Percentiles rank a stretch among this genome's conserved stretches.
Evolutionary conservation across 768 basidiomycete species (phyloP).

Genomic region (Boletus insuetus): DNA sequence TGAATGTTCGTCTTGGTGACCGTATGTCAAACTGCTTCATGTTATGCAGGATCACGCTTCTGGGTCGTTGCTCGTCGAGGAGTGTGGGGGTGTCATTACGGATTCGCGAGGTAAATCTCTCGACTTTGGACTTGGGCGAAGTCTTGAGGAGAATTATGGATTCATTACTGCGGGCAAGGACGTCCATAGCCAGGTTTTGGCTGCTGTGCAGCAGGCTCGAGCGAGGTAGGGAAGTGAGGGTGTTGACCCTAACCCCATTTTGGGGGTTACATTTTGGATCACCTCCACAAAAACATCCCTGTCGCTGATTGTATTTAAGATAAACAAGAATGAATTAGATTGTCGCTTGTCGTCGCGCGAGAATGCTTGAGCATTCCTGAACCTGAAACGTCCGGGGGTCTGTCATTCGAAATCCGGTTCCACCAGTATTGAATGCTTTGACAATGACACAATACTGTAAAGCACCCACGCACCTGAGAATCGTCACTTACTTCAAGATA

Average conservation of each 20-base stretch:
- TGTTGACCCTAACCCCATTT: not conserved
- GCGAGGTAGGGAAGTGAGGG: slow-evolving; percentile 3
- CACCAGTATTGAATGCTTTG: too few relatives aligned
- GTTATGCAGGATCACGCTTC: slow-evolving; percentile 79
- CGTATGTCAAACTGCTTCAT: not conserved
- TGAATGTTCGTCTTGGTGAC: accelerated
- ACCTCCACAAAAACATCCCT: too few relatives aligned
- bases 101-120: slow-evolving; percentile 78
- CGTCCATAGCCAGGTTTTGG: slow-evolving; percentile 65
- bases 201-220: slow-evolving; percentile 65
- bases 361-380: too few relatives aligned
- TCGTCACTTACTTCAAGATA: slow-evolving; percentile 51
- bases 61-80: slow-evolving; percentile 78
- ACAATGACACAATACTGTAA: too few relatives aligned
- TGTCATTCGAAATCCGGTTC: too few relatives aligned
- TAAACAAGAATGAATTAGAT: too few relatives aligned
- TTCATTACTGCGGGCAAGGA: slow-evolving; percentile 79
- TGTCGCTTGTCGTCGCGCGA: too few relatives aligned
- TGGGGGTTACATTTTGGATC: not conserved
- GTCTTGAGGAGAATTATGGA: slow-evolving; percentile 83
- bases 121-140: slow-evolving; percentile 84
- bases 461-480: slow-evolving; percentile 71
- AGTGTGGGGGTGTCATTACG: slow-evolving; percentile 86
- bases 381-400: too few relatives aligned
- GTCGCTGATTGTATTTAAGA: too few relatives aligned